phyloP scores from a whole-genome alignment of 2,329 filamentous ascomycete genomes.

The Piedraia hortae region DNA sequence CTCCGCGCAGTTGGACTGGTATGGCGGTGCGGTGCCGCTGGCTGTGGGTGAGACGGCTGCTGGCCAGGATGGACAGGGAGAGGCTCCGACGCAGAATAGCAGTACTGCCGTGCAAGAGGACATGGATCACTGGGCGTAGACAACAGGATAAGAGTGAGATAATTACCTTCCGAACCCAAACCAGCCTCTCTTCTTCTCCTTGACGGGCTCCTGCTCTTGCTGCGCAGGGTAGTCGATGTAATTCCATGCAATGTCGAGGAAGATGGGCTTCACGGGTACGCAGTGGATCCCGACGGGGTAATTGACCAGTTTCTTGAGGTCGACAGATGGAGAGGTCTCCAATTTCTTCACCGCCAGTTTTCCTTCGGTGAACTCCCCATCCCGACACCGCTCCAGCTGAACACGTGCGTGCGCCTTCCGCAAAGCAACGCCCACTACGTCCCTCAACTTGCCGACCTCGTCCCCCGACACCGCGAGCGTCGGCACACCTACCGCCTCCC shows the following conservation, averaged over 20 bases:
- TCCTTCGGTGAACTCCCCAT: too few species aligned
- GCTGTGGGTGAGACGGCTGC: neutral
- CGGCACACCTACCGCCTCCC: constrained; percentile 29
- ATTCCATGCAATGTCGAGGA: constrained; percentile 92
- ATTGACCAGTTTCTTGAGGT: constrained; percentile 55
- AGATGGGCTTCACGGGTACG: constrained; percentile 79
- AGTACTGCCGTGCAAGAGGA: neutral
- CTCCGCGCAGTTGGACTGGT: constrained; percentile 38
- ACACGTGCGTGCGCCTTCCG: constrained; percentile 66
- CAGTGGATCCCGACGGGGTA: constrained; percentile 65
- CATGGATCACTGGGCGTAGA: neutral
- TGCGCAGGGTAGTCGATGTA: constrained; percentile 76
- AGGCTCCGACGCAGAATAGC: neutral
- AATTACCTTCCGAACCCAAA: constrained; percentile 24
- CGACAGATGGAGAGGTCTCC: constrained; percentile 44
- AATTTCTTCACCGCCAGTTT: constrained; percentile 43
- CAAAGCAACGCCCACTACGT: constrained; percentile 44
- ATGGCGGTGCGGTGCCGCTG: constrained; percentile 1
- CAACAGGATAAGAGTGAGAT: too few species aligned
- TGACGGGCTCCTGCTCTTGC: constrained; percentile 6
- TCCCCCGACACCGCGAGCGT: constrained; percentile 42
- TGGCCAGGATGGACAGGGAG: neutral
- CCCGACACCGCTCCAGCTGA: constrained; percentile 40
- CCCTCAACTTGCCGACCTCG: constrained; percentile 30
- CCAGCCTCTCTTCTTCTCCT: constrained; percentile 21